These are phyloP conservation scores for Fagus crenata DNA, from an alignment of 306 rosid species.

Conservation along the genomic window DNA sequence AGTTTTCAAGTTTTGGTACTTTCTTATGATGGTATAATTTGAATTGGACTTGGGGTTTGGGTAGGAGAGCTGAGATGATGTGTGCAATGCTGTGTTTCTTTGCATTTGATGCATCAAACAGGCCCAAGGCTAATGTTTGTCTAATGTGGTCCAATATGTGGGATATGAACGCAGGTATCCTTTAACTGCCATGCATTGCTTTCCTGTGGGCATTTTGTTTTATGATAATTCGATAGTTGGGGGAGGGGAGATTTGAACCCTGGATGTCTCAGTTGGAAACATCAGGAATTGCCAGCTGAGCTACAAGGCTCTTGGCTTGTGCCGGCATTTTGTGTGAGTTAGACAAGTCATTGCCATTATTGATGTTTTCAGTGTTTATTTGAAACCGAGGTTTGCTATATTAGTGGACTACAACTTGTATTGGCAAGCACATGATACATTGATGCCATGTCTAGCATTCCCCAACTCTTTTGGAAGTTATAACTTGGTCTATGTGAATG, in stretches of 20 bases:
- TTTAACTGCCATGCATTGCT: not conserved
- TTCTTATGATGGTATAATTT: not conserved
- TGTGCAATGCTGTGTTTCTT: not conserved
- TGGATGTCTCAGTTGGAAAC: too few relatives aligned
- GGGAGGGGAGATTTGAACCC: too few relatives aligned
- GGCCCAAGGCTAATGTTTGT: not conserved
- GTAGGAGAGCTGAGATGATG: not conserved
- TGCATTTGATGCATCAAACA: not conserved
- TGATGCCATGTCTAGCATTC: not conserved
- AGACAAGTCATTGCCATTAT: not conserved
- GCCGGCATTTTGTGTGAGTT: not conserved
- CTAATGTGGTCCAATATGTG: not conserved
- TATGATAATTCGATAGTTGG: too few relatives aligned
- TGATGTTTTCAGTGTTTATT: not conserved
- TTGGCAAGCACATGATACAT: not conserved
- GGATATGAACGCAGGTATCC: not conserved
- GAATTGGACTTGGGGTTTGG: not conserved
- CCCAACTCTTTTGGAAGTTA: not conserved
- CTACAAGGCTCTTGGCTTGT: not conserved
- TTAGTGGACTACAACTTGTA: not conserved
- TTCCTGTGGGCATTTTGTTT: not conserved
- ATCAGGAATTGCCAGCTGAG: too few relatives aligned
- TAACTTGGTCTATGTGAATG: not conserved
- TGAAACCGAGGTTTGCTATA: not conserved
- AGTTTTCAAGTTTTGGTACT: not conserved